Base-by-base conservation (phyloP, 306 rosid species). In the Fragaria nilgerrensis region DNA sequence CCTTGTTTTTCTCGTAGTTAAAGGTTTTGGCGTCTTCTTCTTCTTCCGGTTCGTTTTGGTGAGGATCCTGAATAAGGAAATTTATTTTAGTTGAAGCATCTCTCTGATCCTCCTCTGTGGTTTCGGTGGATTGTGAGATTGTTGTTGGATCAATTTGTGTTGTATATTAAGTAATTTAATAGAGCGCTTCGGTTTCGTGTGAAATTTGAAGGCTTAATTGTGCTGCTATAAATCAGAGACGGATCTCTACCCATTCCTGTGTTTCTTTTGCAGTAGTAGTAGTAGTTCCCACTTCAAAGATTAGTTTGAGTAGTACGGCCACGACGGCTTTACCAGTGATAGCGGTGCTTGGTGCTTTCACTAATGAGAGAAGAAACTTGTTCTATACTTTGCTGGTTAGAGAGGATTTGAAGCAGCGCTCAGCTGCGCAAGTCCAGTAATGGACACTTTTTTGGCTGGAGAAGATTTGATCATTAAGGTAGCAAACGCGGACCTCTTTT, bases 351-450 rank as follows among this genome's bases (percentile, higher is more conserved):
- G 77, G 61, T 87, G 80, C 82, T 82, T 82, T 82, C 16, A 83
- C 82, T 79, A 77, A 84, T 74, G 83, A 82, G 77, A 75, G 86
- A 70, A 84, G 85, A 88, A 74, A 58, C 80, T 80, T 78, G n/a
- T 76, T 81, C 79, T 89, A 90, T 76, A 84, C 90, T 34, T 84
- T 85, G 79, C 84, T 85, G 19, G 72, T 89, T 79, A 68, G 93
- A 82, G 96, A 92, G 91, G 97, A 87, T 90, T 96, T 95, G 92
- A 90, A 89, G 93, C 92, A 87, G 91, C 92, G 87, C 29, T 48
- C 13, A 70, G 88, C 88, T 84, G 89, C 88, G 58, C 43, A 7
- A 68, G 79, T 87, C 87, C 77, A 59, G 72, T 70, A 47, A 95
- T 95, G 99, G 99, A 92, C 74, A 82, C 87, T 25, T 78, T 85